Evolutionary conservation across 202 grass and related monocot species (phyloP).

Genomic region (Schoenoplectus tabernaemontani): DNA sequence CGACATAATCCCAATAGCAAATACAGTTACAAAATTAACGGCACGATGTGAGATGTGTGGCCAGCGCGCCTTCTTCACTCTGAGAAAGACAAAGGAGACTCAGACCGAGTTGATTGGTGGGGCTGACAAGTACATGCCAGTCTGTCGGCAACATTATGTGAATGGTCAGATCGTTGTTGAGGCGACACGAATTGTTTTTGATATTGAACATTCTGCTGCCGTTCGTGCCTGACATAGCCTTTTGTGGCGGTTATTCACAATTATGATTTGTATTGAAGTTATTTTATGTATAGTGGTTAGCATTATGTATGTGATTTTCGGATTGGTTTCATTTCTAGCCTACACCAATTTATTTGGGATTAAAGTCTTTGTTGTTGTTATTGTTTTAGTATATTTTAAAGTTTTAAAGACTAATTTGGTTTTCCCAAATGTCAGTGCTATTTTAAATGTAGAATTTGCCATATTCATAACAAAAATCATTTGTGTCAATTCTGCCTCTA

Average conservation of each 20-base stretch:
- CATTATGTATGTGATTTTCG: background rate
- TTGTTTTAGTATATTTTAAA: too few species aligned
- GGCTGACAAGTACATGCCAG: constrained; percentile 86
- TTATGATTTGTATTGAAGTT: background rate
- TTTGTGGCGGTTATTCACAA: background rate
- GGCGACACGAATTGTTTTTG: constrained; percentile 61
- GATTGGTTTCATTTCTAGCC: too few species aligned
- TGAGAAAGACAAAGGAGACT: constrained; percentile 82
- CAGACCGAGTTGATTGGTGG: constrained; percentile 84
- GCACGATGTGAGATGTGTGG: constrained; percentile 72
- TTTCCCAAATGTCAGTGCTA: too few species aligned
- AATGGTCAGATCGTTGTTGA: constrained; percentile 59
- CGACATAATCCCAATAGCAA: constrained; percentile 79
- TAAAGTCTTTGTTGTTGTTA: too few species aligned
- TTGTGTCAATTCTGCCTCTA: too few species aligned
- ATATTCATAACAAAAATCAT: too few species aligned
- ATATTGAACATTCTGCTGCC: constrained; percentile 40
- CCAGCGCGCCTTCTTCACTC: constrained; percentile 68
- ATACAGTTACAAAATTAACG: constrained; percentile 76
- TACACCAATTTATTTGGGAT: too few species aligned
- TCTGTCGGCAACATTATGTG: constrained; percentile 81
- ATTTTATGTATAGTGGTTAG: background rate
- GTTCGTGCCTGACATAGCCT: constrained; percentile 31
- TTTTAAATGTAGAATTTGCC: too few species aligned
- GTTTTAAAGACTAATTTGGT: too few species aligned